Evolutionary conservation across 2,329 filamentous ascomycete genomes (phyloP).

Genomic region (Hirsutella thompsonii): DNA sequence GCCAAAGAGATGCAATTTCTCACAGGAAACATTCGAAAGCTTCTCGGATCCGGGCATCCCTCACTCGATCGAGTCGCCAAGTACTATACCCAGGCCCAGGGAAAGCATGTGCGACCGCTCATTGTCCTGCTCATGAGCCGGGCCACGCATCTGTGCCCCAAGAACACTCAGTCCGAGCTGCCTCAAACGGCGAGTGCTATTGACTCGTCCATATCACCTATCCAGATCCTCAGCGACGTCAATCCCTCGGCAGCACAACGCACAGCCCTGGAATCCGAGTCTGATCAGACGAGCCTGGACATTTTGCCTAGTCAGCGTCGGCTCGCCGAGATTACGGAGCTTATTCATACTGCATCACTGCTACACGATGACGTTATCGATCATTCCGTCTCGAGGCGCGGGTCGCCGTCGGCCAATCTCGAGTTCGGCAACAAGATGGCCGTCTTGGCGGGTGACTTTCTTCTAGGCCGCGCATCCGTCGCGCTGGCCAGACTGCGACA

Average conservation of each 20-base stretch:
- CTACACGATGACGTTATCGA: conserved; percentile 98
- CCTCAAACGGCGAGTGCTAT: conserved; percentile 32
- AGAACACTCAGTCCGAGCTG: conserved; percentile 29
- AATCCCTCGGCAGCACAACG: conserved; percentile 52
- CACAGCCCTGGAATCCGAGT: conserved; percentile 25
- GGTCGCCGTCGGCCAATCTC: conserved; percentile 77
- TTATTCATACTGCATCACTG: conserved; percentile 93
- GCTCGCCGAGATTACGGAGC: conserved; percentile 89
- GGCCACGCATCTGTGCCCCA: conserved; percentile 69
- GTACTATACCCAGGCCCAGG: conserved; percentile 94
- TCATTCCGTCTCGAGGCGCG: conserved; percentile 73
- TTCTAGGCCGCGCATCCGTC: conserved; percentile 85
- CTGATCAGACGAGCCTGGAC: conserved; percentile 33
- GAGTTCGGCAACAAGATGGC: conserved; percentile 99
- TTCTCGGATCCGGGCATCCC: conserved; percentile 90
- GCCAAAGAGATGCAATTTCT: conserved; percentile 95
- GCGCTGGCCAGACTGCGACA: conserved; percentile 82
- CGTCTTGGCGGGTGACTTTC: conserved; percentile 90
- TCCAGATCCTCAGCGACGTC: conserved; percentile 56
- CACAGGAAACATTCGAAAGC: conserved; percentile 81
- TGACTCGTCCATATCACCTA: conserved; percentile 41
- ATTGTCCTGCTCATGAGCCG: conserved; percentile 94
- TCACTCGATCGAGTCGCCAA: conserved; percentile 91
- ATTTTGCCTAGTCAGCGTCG: conserved; percentile 90
- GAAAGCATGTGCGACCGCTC: conserved; percentile 90